Percentiles rank a stretch among this genome's conserved stretches.
Evolutionary conservation across 2,329 filamentous ascomycete genomes (phyloP).

Genomic region (Chalaropsis thielavioides): DNA sequence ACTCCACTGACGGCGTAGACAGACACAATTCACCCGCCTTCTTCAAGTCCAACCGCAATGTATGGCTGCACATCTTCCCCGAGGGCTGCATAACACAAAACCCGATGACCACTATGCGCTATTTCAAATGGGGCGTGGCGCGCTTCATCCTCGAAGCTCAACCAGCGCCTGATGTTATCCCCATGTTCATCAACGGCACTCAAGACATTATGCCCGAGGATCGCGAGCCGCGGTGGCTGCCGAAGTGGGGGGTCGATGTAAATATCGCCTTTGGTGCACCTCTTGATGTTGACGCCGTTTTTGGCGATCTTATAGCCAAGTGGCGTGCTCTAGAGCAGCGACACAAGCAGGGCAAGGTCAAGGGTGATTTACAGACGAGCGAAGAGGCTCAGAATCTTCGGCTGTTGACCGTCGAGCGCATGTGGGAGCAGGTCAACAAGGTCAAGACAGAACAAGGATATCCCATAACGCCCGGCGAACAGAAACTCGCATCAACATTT

Average conservation of each 20-base stretch:
- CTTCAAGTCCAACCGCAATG: conserved; percentile 52
- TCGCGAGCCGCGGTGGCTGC: conserved; percentile 70
- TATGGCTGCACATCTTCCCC: conserved; percentile 92
- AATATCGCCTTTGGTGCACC: conserved; percentile 66
- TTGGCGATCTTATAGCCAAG: conserved; percentile 58
- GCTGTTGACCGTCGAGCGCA: conserved; percentile 62
- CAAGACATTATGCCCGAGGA: conserved; percentile 80
- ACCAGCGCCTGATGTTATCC: conserved; percentile 73
- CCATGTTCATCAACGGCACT: conserved; percentile 87
- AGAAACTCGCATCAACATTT: conserved; percentile 72
- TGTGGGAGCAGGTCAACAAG: conserved; percentile 68
- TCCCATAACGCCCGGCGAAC: conserved; percentile 65
- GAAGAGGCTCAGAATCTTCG: conserved; percentile 57
- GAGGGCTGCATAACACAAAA: conserved; percentile 91
- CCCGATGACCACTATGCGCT: conserved; percentile 63
- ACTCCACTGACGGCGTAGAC: conserved; percentile 53
- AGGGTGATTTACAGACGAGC: conserved; percentile 52
- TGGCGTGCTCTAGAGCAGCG: conserved; percentile 43
- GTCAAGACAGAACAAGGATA: conserved; percentile 58
- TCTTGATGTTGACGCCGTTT: conserved; percentile 56
- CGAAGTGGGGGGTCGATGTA: conserved; percentile 56
- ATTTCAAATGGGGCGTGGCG: conserved; percentile 97
- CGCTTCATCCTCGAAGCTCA: conserved; percentile 81
- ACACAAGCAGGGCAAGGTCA: conserved; percentile 20
- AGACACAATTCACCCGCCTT: conserved; percentile 56